Percentiles rank a stretch among this genome's conserved stretches.
Evolutionary conservation across 2,329 filamentous ascomycete species (phyloP).

Genomic region (Phialocephala subalpina): DNA sequence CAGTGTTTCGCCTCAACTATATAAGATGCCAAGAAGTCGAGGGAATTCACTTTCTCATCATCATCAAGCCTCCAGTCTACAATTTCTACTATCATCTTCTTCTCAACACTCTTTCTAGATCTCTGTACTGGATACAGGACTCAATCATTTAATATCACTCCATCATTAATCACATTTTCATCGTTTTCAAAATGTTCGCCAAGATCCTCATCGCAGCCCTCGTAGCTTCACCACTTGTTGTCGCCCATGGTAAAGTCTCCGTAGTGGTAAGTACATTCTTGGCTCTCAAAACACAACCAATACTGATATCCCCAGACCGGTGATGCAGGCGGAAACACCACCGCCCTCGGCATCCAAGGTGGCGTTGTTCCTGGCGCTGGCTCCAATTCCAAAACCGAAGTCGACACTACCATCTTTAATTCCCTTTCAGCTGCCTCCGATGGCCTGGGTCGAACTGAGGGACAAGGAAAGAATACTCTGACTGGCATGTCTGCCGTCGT

Average conservation of each 20-base stretch:
- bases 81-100: not conserved
- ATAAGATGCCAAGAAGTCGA: constrained; percentile 20
- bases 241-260: constrained; percentile 56
- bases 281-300: not conserved
- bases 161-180: not conserved
- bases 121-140: constrained; percentile 11
- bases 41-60: not conserved
- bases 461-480: constrained; percentile 13
- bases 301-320: constrained; percentile 34
- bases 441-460: constrained; percentile 24
- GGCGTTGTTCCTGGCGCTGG: constrained; percentile 50
- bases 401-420: constrained; percentile 54
- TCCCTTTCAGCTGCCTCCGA: constrained; percentile 31
- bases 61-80: not conserved
- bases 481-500: constrained; percentile 45
- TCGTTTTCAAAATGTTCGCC: constrained; percentile 44
- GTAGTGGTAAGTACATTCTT: constrained; percentile 22
- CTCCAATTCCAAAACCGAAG: constrained; percentile 50
- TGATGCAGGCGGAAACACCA: constrained; percentile 50
- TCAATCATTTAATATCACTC: not conserved
- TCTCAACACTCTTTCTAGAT: not conserved
- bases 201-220: constrained; percentile 57
- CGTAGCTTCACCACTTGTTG: constrained; percentile 59
- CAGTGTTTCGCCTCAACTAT: constrained; percentile 14
- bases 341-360: constrained; percentile 50